Base-by-base conservation (phyloP, 805 yeast species). In the Wickerhamiella musiphila region DNA sequence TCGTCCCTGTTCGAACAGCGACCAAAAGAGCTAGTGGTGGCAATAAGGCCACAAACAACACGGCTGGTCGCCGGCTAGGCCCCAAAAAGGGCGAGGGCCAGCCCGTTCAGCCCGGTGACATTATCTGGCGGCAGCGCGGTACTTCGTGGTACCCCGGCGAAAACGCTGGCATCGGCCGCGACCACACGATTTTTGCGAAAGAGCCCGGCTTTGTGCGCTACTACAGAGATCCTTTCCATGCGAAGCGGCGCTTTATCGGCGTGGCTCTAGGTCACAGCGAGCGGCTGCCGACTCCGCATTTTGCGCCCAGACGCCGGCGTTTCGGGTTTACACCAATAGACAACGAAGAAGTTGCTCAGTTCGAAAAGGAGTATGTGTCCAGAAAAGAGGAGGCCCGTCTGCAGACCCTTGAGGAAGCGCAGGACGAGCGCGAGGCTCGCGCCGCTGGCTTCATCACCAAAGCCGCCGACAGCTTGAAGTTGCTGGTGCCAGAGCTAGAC, bases 191-290 rank as follows among this genome's bases (percentile, higher is more conserved):
- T 20, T 82, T 64, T 53, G 94, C 98, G 3, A 47, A 63, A 22
- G 96, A 90, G 51, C 94, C 94, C 3, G 98, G 98, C 17, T 82
- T 62, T 52, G 95, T 86, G 19, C 69, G 92, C 41, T 90, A 70
- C 57, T 90, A 90, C 56, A 59, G 75, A 38, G 94, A 90, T 60
- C 96, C 98, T 4, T 90, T 90, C 65, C 96, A 90, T 50, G 95
- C 96, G 26, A 70, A 72, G 52, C 72, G 95, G 51, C 77, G 73
- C 50, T 81, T 79, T 49, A 78, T 83, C 41, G 98, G 98, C 24
- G 73, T 90, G 23, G 83, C 93, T 1, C 63, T 90, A 32, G 59
- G 58, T 23, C 64, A 65, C 37, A 77, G 73, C 2, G 56, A 68
- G 22, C 58, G 61, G 38, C 65, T 86, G 23, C 98, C 98, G 26